Percentiles rank a stretch among this genome's conserved stretches.
Evolutionary conservation across 495 filamentous ascomycete species (phyloP).

Genomic region (Xylaria palmicola): DNA sequence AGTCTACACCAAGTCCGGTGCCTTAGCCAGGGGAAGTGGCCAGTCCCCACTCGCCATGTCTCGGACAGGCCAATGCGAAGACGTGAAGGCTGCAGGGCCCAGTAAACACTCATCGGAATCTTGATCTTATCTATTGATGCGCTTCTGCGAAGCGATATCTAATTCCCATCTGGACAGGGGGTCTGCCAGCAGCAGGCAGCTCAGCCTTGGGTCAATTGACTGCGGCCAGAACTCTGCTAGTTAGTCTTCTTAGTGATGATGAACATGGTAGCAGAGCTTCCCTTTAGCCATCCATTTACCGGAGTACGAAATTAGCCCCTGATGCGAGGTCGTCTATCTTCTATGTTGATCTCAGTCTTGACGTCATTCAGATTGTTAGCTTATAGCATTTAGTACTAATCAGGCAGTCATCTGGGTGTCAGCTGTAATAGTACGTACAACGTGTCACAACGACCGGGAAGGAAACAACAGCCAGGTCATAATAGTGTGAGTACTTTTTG

Average conservation of each 20-base stretch:
- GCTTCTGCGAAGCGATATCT: not conserved
- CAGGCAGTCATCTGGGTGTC: too few species aligned
- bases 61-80: not conserved
- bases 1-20: too few species aligned
- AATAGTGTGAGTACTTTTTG: not conserved
- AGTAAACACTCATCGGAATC: constrained; percentile 12
- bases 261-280: too few species aligned
- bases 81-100: not conserved
- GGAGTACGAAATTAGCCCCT: not conserved
- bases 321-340: not conserved
- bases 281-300: not conserved
- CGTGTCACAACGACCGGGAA: too few species aligned
- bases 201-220: not conserved
- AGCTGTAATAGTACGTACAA: too few species aligned
- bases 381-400: too few species aligned
- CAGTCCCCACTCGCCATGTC: not conserved
- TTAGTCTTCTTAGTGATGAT: too few species aligned
- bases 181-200: too few species aligned
- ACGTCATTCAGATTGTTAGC: not conserved
- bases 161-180: constrained; percentile 2
- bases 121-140: constrained; percentile 12
- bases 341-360: not conserved
- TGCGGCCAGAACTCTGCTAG: not conserved
- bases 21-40: not conserved
- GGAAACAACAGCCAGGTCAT: too few species aligned